phyloP scores from a whole-genome alignment of 2,329 filamentous ascomycete genomes.

The Aschersonia sp. region DNA sequence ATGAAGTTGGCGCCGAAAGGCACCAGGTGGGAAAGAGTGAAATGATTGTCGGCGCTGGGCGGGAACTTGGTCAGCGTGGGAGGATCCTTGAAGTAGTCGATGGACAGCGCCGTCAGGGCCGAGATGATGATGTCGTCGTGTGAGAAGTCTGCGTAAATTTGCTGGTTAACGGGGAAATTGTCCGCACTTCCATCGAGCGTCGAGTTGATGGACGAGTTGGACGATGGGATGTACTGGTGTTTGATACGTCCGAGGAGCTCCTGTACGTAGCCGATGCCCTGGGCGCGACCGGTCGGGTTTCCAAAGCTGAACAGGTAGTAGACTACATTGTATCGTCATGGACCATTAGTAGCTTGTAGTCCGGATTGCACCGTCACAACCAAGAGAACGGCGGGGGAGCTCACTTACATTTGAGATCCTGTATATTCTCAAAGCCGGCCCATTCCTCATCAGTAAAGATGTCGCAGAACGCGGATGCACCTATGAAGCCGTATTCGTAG shows the following conservation, averaged over 20 bases:
- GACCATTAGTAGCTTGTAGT: too few relatives aligned
- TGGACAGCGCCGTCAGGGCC: constrained; percentile 25
- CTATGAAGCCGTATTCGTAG: constrained; percentile 36
- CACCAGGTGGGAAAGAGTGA: constrained; percentile 33
- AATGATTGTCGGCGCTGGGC: constrained; percentile 27
- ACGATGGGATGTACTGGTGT: constrained; percentile 48
- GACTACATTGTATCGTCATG: constrained; percentile 19
- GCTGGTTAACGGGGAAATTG: constrained; percentile 52
- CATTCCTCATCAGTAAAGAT: constrained; percentile 58
- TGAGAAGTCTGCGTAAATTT: constrained; percentile 67
- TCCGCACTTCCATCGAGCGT: constrained; percentile 49
- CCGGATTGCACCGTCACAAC: too few relatives aligned
- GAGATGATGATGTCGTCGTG: constrained; percentile 68
- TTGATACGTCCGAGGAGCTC: constrained; percentile 67
- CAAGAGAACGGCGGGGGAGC: background rate
- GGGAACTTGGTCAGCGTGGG: constrained; percentile 26
- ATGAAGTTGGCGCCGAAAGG: constrained; percentile 40
- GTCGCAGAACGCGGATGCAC: constrained; percentile 45
- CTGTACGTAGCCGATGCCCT: constrained; percentile 68
- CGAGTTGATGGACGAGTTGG: constrained; percentile 44
- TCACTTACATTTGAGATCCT: constrained; percentile 34
- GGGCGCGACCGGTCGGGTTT: constrained; percentile 58
- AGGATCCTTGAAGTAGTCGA: constrained; percentile 37
- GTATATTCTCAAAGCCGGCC: constrained; percentile 44
- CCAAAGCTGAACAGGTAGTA: constrained; percentile 70